Evolutionary conservation across 2,329 filamentous ascomycete species (phyloP), one percentile per base, ranked within the genome.

Genomic region (Apiospora arundinis): DNA sequence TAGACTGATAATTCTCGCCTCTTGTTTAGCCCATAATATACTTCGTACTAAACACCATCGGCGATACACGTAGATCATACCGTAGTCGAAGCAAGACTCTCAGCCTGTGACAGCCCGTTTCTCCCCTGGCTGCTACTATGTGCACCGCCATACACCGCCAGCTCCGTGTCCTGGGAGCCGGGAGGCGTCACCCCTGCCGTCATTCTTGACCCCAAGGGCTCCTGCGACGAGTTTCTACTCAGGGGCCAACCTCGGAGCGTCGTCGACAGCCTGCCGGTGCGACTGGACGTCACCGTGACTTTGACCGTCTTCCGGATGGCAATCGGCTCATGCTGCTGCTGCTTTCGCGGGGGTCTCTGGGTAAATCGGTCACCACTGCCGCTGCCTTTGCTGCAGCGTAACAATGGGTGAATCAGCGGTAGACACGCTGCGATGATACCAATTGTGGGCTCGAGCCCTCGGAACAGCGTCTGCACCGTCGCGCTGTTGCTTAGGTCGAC

Each of bases 401-500:
- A 18, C 56, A 63, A n/a, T 3, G 56, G 56, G 56, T 63, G 56
- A 9, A 63, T 18, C 21, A 63, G 56, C 9, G 56, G 56, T 12
- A 63, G 56, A 4, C 56, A 63, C 2, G 56, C 56, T 9, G 32
- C 32, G 32, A 63, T 63, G 56, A 63, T 63, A 8, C 56, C 56
- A 11, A 63, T 40, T 18, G 56, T 63, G 9, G 56, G 56, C 21
- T 63, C 56, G 2, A 63, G 21, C 2, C 56, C 56, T 1, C 56
- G 56, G 21, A 63, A 63, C 21, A 63, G 56, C 32, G 56, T 63
- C 56, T 63, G 56, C 32, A 63, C 56, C 21, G 56, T 63, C 32
- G 56, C 56, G 56, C 56, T 63, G 56, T 63, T 37, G 56, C 56
- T 63, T 8, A 63, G 32, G 56, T 63, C 11, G 56, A 63, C 56